These are phyloP conservation scores for Alternaria brassicicola DNA, from an alignment of 2,329 filamentous ascomycete genomes.

Conservation along the genomic window DNA sequence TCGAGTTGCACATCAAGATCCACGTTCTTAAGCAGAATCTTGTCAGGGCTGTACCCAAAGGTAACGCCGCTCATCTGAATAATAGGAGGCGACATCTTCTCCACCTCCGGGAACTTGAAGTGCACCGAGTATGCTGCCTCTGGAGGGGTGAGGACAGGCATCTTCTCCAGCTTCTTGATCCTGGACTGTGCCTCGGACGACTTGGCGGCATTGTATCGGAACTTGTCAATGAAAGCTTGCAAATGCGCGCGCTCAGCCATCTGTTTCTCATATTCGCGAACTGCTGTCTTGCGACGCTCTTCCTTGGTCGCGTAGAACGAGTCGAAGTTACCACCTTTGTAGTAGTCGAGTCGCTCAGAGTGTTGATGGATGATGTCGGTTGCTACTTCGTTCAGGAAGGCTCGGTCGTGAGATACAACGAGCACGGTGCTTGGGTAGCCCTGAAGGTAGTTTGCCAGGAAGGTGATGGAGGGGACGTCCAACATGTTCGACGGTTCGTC, in stretches of 20 bases:
- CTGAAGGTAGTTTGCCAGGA: constrained; percentile 94
- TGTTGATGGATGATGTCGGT: constrained; percentile 99
- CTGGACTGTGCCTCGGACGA: constrained; percentile 97
- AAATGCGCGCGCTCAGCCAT: constrained; percentile 93
- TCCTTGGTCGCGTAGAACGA: constrained; percentile 85
- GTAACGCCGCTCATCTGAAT: constrained; percentile 94
- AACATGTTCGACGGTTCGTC: constrained; percentile 99
- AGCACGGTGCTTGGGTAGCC: constrained; percentile 91
- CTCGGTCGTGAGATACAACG: constrained; percentile 97
- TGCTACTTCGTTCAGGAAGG: constrained; percentile 98
- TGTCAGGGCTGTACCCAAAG: constrained; percentile 85
- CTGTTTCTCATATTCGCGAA: constrained; percentile 98
- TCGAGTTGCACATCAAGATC: constrained; percentile 97
- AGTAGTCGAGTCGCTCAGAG: constrained; percentile 96
- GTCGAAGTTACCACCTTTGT: constrained; percentile 92
- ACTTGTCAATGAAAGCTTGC: constrained; percentile 98
- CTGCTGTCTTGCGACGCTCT: constrained; percentile 93
- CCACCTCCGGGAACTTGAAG: constrained; percentile 96
- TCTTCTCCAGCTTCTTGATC: constrained; percentile 98
- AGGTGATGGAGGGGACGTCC: constrained; percentile 99
- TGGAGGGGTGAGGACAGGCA: constrained; percentile 88
- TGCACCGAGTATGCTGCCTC: constrained; percentile 95
- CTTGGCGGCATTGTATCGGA: constrained; percentile 98
- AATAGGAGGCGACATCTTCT: constrained; percentile 96
- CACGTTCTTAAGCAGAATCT: constrained; percentile 79